phyloP scores from a whole-genome alignment of 2,329 filamentous ascomycete genomes.

The Trichoderma gracile region DNA sequence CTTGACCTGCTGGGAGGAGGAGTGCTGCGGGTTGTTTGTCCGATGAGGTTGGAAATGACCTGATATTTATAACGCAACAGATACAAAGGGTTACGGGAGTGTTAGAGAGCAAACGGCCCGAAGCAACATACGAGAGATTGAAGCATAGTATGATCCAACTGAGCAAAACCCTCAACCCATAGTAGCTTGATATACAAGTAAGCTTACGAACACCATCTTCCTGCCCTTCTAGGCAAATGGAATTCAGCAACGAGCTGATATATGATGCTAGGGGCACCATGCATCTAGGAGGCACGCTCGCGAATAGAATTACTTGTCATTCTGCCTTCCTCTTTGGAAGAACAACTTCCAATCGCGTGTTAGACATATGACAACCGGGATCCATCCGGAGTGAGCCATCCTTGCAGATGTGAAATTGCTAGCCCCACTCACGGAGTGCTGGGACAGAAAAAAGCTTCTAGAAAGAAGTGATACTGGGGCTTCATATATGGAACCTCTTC shows the following conservation, averaged over 20 bases:
- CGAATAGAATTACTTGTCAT: background rate
- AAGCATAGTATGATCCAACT: background rate
- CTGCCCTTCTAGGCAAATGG: conserved; percentile 18
- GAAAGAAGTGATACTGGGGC: no score
- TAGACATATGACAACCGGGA: background rate
- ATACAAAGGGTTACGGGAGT: background rate
- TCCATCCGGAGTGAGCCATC: background rate
- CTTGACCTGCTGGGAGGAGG: background rate
- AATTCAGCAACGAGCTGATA: background rate
- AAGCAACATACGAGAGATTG: conserved; percentile 4
- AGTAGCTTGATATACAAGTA: conserved; percentile 2
- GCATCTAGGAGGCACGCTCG: background rate
- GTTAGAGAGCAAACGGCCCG: conserved; percentile 1
- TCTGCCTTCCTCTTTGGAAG: conserved; percentile 17
- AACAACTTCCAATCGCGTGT: background rate
- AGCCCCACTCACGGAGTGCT: background rate
- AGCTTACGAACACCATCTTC: conserved; percentile 4
- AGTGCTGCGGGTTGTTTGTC: background rate
- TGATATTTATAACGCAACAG: background rate
- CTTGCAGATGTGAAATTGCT: conserved; percentile 4
- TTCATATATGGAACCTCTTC: no score
- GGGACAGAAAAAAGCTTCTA: background rate
- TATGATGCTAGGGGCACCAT: background rate
- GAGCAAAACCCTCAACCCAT: background rate
- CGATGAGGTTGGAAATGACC: background rate